These are phyloP conservation scores for Chenopodium album DNA, from an alignment of 148 eudicot genomes.

Conservation along the genomic window DNA sequence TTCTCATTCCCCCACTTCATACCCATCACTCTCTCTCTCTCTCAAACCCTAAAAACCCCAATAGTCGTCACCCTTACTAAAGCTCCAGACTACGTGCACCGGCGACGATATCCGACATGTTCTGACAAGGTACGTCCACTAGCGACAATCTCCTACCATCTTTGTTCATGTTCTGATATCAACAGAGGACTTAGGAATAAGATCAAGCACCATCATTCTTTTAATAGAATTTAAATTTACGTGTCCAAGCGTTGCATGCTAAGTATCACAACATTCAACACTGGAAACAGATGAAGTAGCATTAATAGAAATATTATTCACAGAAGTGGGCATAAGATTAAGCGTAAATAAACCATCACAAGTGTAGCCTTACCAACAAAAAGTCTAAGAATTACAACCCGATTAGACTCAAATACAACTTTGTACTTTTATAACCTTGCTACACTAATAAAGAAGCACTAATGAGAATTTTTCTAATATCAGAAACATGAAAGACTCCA, in stretches of 20 bases:
- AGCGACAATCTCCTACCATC: too few relatives aligned
- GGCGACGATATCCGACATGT: too few relatives aligned
- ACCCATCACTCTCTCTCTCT: too few relatives aligned
- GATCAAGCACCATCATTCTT: constrained; percentile 9
- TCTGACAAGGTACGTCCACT: too few relatives aligned
- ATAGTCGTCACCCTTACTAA: too few relatives aligned
- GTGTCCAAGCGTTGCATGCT: constrained; percentile 1
- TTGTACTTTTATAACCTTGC: neutral
- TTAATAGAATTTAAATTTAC: neutral
- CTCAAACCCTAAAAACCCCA: too few relatives aligned
- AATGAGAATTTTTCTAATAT: constrained; percentile 14
- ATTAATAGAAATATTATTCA: neutral
- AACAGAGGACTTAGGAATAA: neutral
- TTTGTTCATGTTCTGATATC: neutral
- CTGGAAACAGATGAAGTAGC: neutral
- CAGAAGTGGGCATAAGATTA: neutral
- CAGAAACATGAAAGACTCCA: constrained; percentile 18
- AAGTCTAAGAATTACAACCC: too few relatives aligned
- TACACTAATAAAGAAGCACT: neutral
- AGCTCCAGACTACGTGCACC: too few relatives aligned
- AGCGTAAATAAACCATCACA: constrained; percentile 9
- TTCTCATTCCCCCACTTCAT: too few relatives aligned
- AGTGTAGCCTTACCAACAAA: too few relatives aligned
- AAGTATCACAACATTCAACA: constrained; percentile 5
- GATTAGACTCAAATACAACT: too few relatives aligned